Conservation (phyloP, 179 eudicot genomes). For the Camellia oleifera region DNA sequence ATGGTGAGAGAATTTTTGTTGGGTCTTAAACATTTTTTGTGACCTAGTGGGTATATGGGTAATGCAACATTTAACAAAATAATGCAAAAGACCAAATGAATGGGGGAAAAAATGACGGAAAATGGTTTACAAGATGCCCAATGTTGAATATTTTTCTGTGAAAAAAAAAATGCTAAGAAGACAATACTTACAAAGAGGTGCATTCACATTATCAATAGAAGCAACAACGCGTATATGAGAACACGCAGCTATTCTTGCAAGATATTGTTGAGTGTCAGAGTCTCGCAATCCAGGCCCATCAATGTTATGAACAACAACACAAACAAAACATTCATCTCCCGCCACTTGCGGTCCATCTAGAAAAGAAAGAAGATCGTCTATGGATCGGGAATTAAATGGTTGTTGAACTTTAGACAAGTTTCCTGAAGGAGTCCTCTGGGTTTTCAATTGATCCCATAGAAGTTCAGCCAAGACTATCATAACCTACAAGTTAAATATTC, state of each 20-base stretch:
- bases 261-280: slow-evolving; percentile 75
- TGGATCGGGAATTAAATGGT: slow-evolving; percentile 57
- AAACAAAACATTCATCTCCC: slow-evolving; percentile 47
- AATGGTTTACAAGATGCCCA: not conserved
- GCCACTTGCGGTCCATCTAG: slow-evolving; percentile 56
- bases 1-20: too few species aligned
- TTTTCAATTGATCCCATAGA: slow-evolving; percentile 67
- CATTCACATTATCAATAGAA: slow-evolving; percentile 88
- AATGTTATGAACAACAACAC: slow-evolving; percentile 80
- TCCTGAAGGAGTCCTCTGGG: slow-evolving; percentile 41
- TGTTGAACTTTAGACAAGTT: slow-evolving; percentile 43
- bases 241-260: slow-evolving; percentile 82
- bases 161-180: not conserved
- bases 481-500: slow-evolving; percentile 40
- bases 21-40: too few species aligned
- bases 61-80: not conserved
- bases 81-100: not conserved
- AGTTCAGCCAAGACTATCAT: slow-evolving; percentile 70
- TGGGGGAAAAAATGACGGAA: not conserved
- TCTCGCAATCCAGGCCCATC: slow-evolving; percentile 95
- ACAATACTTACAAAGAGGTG: slow-evolving; percentile 70
- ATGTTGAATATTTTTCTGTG: not conserved
- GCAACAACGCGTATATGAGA: slow-evolving; percentile 76
- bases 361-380: slow-evolving; percentile 70
- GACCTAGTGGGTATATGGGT: too few species aligned